Conservation (phyloP, 257 asterid species). For the Craterostigma plantagineum region DNA sequence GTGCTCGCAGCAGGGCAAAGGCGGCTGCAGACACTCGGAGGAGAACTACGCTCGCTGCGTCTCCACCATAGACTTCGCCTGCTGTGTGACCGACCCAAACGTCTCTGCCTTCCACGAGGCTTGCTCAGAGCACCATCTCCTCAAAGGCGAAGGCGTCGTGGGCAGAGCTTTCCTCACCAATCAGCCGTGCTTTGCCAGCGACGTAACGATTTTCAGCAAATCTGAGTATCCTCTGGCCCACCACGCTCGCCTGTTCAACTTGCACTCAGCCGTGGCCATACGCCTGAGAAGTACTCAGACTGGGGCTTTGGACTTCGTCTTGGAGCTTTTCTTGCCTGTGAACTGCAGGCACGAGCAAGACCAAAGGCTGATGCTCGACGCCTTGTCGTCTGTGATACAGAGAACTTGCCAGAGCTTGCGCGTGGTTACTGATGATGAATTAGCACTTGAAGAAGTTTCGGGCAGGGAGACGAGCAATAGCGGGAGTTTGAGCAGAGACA, state of each 20-base stretch:
- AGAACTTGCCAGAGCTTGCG: constrained; percentile 45
- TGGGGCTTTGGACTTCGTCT: constrained; percentile 48
- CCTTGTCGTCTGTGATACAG: constrained; percentile 50
- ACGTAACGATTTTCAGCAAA: constrained; percentile 54
- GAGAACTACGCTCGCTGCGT: constrained; percentile 42
- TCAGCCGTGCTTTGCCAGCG: constrained; percentile 66
- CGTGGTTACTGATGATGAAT: constrained; percentile 50
- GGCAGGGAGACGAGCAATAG: neutral
- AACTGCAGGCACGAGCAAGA: constrained; percentile 43
- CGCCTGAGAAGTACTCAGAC: constrained; percentile 54
- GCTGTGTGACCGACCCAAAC: constrained; percentile 38
- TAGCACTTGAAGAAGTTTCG: constrained; percentile 25
- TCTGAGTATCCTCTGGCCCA: constrained; percentile 85
- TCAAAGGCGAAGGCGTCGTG: constrained; percentile 66
- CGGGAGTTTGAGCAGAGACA: neutral
- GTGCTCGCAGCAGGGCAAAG: constrained; percentile 52
- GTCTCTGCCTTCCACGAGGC: constrained; percentile 73
- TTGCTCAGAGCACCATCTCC: constrained; percentile 71
- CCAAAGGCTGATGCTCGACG: constrained; percentile 45
- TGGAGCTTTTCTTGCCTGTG: constrained; percentile 75
- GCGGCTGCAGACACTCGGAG: constrained; percentile 61
- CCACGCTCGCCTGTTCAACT: constrained; percentile 67
- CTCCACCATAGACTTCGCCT: constrained; percentile 66
- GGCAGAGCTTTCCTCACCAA: constrained; percentile 67
- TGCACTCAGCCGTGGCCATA: constrained; percentile 74